Conservation (phyloP, 331 rosid genomes). For the Malus hybrid region DNA sequence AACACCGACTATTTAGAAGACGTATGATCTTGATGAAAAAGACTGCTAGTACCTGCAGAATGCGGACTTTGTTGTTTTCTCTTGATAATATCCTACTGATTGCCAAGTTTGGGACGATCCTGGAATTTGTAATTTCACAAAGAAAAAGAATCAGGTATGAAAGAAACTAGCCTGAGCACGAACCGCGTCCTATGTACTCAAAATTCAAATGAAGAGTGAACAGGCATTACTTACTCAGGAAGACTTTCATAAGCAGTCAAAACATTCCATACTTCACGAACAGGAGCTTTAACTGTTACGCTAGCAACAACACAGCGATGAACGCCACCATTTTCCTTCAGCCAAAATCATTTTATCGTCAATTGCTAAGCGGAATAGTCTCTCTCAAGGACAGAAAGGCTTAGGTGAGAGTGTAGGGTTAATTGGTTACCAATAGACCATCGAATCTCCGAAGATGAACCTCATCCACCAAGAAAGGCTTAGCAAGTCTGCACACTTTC, state of each 20-base stretch:
- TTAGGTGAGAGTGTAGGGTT: constrained; percentile 10
- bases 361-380: constrained; percentile 12
- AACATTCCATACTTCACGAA: constrained; percentile 83
- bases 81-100: constrained; percentile 83
- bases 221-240: constrained; percentile 68
- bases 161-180: neutral
- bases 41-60: constrained; percentile 67
- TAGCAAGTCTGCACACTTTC: constrained; percentile 75
- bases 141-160: constrained; percentile 9
- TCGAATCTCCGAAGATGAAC: constrained; percentile 98
- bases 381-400: constrained; percentile 6
- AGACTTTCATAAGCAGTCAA: constrained; percentile 84
- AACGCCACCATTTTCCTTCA: constrained; percentile 98
- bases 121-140: constrained; percentile 24
- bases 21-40: neutral
- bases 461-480: constrained; percentile 85
- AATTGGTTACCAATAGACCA: constrained; percentile 72
- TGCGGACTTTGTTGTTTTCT: constrained; percentile 93
- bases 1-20: neutral
- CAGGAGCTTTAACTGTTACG: constrained; percentile 95
- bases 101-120: constrained; percentile 94
- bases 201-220: constrained; percentile 1
- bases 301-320: constrained; percentile 96
- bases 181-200: neutral
- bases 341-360: constrained; percentile 23